Evolutionary conservation across 805 yeast species (phyloP).

Genomic region (Starmerella geochares): DNA sequence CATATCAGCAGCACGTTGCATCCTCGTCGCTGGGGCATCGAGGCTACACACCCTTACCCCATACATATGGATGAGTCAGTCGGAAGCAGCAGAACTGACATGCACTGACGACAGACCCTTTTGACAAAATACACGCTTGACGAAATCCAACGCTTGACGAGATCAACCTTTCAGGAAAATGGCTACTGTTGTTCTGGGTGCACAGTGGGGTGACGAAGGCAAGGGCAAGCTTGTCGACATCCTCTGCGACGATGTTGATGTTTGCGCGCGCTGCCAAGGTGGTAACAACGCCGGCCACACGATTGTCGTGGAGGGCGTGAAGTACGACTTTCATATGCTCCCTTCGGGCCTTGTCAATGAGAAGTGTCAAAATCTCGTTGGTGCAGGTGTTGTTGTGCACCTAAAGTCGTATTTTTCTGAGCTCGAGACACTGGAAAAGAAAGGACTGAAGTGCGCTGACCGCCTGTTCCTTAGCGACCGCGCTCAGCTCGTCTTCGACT

Average conservation of each 20-base stretch:
- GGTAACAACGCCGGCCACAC: constrained; percentile 99
- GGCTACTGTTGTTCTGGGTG: constrained; percentile 90
- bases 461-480: constrained; percentile 83
- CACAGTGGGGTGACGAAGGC: constrained; percentile 99
- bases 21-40: no score
- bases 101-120: no score
- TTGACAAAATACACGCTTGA: no score
- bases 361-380: constrained; percentile 78
- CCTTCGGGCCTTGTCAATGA: constrained; percentile 97
- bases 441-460: constrained; percentile 64
- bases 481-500: constrained; percentile 93
- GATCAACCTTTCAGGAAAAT: constrained; percentile 29
- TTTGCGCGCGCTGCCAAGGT: constrained; percentile 93
- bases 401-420: constrained; percentile 87
- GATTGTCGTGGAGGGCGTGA: constrained; percentile 76
- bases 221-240: constrained; percentile 95
- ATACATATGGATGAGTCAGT: neutral
- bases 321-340: constrained; percentile 97
- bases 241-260: constrained; percentile 87
- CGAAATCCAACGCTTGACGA: neutral
- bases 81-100: neutral
- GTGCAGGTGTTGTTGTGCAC: constrained; percentile 94
- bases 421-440: constrained; percentile 64
- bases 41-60: neutral
- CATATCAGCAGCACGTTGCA: neutral